Percentiles rank a stretch among this genome's conserved stretches.
Conservation (phyloP, 2,329 filamentous ascomycete species). For the Fusarium nurragi region DNA sequence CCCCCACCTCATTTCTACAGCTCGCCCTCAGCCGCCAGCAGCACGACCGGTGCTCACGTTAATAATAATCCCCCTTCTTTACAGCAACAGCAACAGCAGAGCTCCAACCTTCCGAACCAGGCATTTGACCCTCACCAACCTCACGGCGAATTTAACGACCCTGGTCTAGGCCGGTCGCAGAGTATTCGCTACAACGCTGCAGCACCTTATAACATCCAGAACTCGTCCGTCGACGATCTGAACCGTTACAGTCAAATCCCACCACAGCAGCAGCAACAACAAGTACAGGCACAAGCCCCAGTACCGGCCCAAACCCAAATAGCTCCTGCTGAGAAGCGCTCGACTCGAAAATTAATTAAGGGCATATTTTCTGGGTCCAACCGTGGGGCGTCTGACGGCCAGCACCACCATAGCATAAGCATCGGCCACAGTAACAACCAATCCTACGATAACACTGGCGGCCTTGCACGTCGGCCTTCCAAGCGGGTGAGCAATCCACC, state of each 20-base stretch:
- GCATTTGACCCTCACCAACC: slow-evolving; percentile 50
- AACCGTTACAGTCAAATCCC: slow-evolving; percentile 36
- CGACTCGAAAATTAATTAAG: slow-evolving; percentile 64
- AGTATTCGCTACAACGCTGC: slow-evolving; percentile 59
- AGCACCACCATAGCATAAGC: slow-evolving; percentile 46
- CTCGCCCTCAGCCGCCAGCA: slow-evolving; percentile 42
- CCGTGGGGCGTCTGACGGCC: slow-evolving; percentile 41
- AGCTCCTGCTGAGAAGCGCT: slow-evolving; percentile 56
- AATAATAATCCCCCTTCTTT: slow-evolving; percentile 45
- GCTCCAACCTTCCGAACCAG: slow-evolving; percentile 38
- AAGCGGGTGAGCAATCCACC: slow-evolving; percentile 63
- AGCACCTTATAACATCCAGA: slow-evolving; percentile 48
- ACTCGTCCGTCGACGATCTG: slow-evolving; percentile 56
- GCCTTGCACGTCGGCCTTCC: slow-evolving; percentile 64
- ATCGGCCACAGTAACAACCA: slow-evolving; percentile 41
- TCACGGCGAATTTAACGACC: slow-evolving; percentile 57
- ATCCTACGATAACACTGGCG: slow-evolving; percentile 60
- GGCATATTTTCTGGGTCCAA: slow-evolving; percentile 60
- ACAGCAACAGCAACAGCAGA: slow-evolving; percentile 46
- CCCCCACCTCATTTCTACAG: slow-evolving; percentile 48
- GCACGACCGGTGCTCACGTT: slow-evolving; percentile 36
- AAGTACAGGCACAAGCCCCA: background rate
- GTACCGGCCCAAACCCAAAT: slow-evolving; percentile 42
- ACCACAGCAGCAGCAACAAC: slow-evolving; percentile 48
- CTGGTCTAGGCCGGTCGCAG: slow-evolving; percentile 58